Conservation (phyloP, 2,329 filamentous ascomycete genomes). For the Ascochyta clinopodiicola region DNA sequence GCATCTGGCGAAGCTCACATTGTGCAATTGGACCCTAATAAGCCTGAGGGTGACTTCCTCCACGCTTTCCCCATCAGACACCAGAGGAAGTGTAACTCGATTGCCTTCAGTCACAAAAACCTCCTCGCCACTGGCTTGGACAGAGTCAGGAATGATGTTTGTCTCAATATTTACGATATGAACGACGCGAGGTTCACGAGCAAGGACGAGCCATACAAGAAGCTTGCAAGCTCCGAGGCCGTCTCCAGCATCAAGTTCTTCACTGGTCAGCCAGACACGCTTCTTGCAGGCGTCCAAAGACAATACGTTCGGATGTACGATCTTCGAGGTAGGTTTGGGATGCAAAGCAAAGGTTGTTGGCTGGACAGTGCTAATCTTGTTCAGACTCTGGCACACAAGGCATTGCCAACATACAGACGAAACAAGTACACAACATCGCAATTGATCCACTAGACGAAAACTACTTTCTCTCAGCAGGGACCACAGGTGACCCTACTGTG, state of each 20-base stretch:
- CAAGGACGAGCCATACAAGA: constrained; percentile 61
- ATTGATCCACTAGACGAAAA: constrained; percentile 83
- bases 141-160: constrained; percentile 80
- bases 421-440: constrained; percentile 70
- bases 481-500: constrained; percentile 74
- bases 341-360: neutral
- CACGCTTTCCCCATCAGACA: constrained; percentile 75
- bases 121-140: constrained; percentile 80
- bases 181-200: constrained; percentile 61
- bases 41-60: constrained; percentile 52
- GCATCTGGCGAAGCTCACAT: constrained; percentile 77
- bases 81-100: constrained; percentile 78
- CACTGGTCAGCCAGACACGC: constrained; percentile 73
- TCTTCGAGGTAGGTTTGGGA: constrained; percentile 66
- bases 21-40: constrained; percentile 72
- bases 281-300: constrained; percentile 77
- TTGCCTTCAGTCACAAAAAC: constrained; percentile 76
- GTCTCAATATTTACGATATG: constrained; percentile 83
- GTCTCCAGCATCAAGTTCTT: constrained; percentile 86
- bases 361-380: constrained; percentile 19
- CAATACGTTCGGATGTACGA: constrained; percentile 80
- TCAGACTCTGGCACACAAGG: constrained; percentile 52
- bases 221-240: constrained; percentile 69
- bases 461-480: constrained; percentile 80
- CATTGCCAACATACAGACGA: constrained; percentile 59